Base-by-base conservation (phyloP, 495 filamentous ascomycete genomes). In the Cairneyella variabilis region DNA sequence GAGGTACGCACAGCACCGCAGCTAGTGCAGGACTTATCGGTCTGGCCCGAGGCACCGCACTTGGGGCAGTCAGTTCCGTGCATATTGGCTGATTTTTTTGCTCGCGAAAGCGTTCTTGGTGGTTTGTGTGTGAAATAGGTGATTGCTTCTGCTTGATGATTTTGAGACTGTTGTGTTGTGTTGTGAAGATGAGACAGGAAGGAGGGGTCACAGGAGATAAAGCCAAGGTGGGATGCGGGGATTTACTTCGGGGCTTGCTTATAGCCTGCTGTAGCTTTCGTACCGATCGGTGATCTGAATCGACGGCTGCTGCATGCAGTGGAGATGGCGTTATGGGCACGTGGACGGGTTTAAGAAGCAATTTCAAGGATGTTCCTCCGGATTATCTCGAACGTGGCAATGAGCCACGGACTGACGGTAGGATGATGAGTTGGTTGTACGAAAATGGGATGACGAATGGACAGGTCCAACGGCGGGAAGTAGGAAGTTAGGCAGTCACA, bases 1-100 rank as follows among this genome's bases (percentile, higher is more conserved):
- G 16, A 25, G 39, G 21, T 36, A 62, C 62, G 28, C 41, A 64
- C 62, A 54, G 62, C 62, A 26, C 62, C 62, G 26, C 62, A 64
- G 25, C 51, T 57, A 18, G 38, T 26, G 47, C 62, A 64, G 39
- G 23, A 51, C 62, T 64, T 64, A 18, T 18, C 9, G 22, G 25
- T 39, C 11, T 61, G 39, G 28, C 44, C 36, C 12, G 45, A 23
- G 25, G 59, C 56, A 28, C 62, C 62, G 36, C 62, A 64, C 49
- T 51, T 61, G 22, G 62, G 62, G 45, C 62, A 64, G 39, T 28
- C 46, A n/a, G 48, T 16, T 6, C 56, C 56, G 59, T 64, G 58
- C 58, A 61, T 61, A 16, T 57, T 63, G 53, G 2, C 25, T 53
- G 7, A 16, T n/a, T 39, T 27, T 17, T 26, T 38, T n/a, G 11